A percentile compares a stretch with the other conserved stretches of the same genome.
Evolutionary conservation across 1,284 basidiomycete species (phyloP).

Genomic region (Leccinum solheimii): DNA sequence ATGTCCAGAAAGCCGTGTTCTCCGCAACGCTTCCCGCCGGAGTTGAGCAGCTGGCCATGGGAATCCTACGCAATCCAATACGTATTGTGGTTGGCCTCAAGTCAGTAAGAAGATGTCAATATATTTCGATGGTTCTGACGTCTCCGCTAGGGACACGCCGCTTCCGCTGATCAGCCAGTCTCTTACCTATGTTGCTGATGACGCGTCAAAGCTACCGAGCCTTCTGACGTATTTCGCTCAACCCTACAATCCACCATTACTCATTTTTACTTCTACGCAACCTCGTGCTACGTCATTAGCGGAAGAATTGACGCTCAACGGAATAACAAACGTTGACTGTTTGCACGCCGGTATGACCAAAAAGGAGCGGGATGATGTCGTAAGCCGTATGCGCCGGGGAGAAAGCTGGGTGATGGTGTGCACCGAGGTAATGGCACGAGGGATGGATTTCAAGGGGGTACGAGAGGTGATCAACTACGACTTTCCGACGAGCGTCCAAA

Average conservation of each 20-base stretch:
- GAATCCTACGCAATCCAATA: constrained; percentile 82
- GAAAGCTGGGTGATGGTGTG: constrained; percentile 91
- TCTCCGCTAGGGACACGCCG: constrained; percentile 77
- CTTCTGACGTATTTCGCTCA: constrained; percentile 76
- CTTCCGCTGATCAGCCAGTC: constrained; percentile 83
- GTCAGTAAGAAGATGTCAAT: constrained; percentile 42
- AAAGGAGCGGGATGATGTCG: constrained; percentile 84
- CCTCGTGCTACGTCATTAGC: constrained; percentile 88
- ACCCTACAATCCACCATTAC: constrained; percentile 89
- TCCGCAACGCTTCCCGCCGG: constrained; percentile 92
- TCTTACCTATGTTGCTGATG: constrained; percentile 89
- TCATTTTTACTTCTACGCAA: constrained; percentile 94
- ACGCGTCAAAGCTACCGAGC: constrained; percentile 89
- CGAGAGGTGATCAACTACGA: constrained; percentile 96
- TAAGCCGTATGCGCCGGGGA: constrained; percentile 83
- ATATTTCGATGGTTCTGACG: constrained; percentile 3
- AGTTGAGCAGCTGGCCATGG: constrained; percentile 85
- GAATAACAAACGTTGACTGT: constrained; percentile 86
- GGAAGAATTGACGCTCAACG: constrained; percentile 82
- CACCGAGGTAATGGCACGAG: constrained; percentile 94
- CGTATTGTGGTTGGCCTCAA: constrained; percentile 93
- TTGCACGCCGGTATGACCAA: constrained; percentile 89
- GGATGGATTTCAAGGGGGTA: constrained; percentile 97
- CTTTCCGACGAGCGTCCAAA: constrained; percentile 91
- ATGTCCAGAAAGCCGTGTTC: constrained; percentile 87